Evolutionary conservation across 192 early-diverging fungal genomes (phyloP), one percentile per base, ranked within the genome.

Genomic region (Coemansia sp.): DNA sequence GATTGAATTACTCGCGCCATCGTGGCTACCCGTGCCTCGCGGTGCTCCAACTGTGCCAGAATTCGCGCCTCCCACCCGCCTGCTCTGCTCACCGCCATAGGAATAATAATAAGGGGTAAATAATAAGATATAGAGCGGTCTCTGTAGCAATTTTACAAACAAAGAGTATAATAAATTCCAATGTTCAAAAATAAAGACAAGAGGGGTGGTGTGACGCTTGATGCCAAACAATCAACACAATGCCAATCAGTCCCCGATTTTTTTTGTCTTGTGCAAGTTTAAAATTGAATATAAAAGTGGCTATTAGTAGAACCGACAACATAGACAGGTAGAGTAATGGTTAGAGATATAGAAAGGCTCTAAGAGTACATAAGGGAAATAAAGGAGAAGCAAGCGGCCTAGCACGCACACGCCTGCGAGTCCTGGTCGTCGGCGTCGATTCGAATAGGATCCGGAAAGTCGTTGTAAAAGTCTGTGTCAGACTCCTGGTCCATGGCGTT

Each of bases 401-500:
- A 92, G 77, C 91, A 92, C 31, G 91, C 89, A 60, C 91, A 92
- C 65, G 79, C 79, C 75, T 84, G 87, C 73, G 85, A 83, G 74
- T 88, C 88, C 54, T 87, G 72, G 33, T 79, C 82, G 71, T 93
- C 93, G 44, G 86, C 89, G 76, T 95, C 93, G 75, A 97, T 93
- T 72, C 92, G 86, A 84, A 97, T 95, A 52, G 94, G 90, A 73
- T 95, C 95, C 22, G 90, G 90, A 71, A 97, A 95, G 76, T 97
- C 96, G 85, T 73, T 79, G 68, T 73, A 63, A 44, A 74, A 70
- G 42, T 85, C 76, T 4, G 65, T 71, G 54, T 97, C 96, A 29
- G 91, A 86, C 79, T 98, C 97, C 79, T 98, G 95, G 70, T 94
- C 90, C 76, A 99, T 86, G 24, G 98, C 96, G 68, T 94, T 96